Percentiles rank a stretch among this genome's conserved stretches.
Evolutionary conservation across 202 grass and related monocot species (phyloP).

Genomic region (Elaeis oleifera): DNA sequence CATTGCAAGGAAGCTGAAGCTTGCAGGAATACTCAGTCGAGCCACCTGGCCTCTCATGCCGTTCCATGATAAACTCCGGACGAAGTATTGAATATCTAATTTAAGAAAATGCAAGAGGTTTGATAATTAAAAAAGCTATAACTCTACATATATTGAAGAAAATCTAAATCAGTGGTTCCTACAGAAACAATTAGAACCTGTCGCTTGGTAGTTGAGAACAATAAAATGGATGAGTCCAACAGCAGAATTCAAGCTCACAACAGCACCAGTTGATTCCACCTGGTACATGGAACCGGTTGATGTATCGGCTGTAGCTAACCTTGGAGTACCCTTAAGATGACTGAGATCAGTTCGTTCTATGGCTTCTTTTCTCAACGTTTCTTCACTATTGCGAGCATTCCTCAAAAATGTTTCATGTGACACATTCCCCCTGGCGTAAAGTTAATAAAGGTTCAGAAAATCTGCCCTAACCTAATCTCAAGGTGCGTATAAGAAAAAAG

Average conservation of each 20-base stretch:
- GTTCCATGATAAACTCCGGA: constrained; percentile 92
- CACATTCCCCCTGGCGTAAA: constrained; percentile 53
- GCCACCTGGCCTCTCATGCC: constrained; percentile 59
- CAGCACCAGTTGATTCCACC: constrained; percentile 88
- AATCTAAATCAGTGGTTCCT: too few species aligned
- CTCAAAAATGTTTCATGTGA: constrained; percentile 86
- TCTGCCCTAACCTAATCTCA: neutral
- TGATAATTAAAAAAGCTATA: too few species aligned
- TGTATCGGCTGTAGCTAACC: constrained; percentile 49
- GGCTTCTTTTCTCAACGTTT: constrained; percentile 97
- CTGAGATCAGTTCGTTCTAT: constrained; percentile 98
- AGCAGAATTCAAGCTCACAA: constrained; percentile 98
- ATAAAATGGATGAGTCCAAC: constrained; percentile 88
- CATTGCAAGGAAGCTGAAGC: constrained; percentile 94
- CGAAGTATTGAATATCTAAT: constrained; percentile 88
- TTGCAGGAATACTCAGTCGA: constrained; percentile 84
- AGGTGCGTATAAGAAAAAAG: too few species aligned
- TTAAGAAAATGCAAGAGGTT: constrained; percentile 18
- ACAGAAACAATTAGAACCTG: constrained; percentile 47
- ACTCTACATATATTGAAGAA: too few species aligned
- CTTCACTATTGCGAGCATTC: constrained; percentile 93
- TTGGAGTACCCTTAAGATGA: constrained; percentile 69
- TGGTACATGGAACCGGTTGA: constrained; percentile 65
- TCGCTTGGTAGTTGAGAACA: constrained; percentile 93
- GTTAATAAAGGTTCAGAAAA: constrained; percentile 7